A percentile compares a stretch with the other conserved stretches of the same genome.
Conservation (phyloP, 768 basidiomycete species). For the Neoboletus brunneissimus region DNA sequence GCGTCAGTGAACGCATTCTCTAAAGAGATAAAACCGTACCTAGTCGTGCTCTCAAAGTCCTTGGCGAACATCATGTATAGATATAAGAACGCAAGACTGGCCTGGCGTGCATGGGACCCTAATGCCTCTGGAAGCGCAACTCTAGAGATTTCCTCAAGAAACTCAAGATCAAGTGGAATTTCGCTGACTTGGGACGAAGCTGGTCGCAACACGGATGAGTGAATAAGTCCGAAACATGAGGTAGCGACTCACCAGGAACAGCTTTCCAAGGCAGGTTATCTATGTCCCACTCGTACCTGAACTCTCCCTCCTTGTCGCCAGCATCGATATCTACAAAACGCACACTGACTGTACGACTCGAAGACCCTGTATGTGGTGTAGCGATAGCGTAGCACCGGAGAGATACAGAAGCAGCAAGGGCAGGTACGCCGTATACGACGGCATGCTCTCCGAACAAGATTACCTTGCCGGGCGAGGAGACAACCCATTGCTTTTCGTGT, state of each 20-base stretch:
- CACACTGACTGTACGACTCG: constrained; percentile 48
- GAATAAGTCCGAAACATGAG: background rate
- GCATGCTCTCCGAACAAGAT: constrained; percentile 99
- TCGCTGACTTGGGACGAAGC: constrained; percentile 19
- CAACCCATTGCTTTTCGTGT: constrained; percentile 66
- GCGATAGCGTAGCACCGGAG: constrained; percentile 91
- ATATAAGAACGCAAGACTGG: constrained; percentile 82
- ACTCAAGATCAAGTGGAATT: constrained; percentile 59
- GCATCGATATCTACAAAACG: constrained; percentile 73
- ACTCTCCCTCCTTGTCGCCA: constrained; percentile 34
- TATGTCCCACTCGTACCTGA: constrained; percentile 79
- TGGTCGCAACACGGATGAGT: background rate
- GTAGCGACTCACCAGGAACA: constrained; percentile 40
- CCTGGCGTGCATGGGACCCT: constrained; percentile 40
- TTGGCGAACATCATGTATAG: constrained; percentile 76
- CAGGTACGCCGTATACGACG: constrained; percentile 97
- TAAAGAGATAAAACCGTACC: constrained; percentile 44
- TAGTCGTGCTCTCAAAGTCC: constrained; percentile 41
- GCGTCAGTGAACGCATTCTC: constrained; percentile 15
- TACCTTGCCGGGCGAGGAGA: constrained; percentile 96
- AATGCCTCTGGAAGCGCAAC: constrained; percentile 34
- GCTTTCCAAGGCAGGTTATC: constrained; percentile 77
- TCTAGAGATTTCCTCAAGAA: constrained; percentile 68
- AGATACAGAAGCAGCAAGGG: constrained; percentile 92
- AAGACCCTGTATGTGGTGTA: constrained; percentile 62